These are phyloP conservation scores for Rhexocercosporidium sp. DNA, from an alignment of 2,329 filamentous ascomycete genomes.

Conservation along the genomic window DNA sequence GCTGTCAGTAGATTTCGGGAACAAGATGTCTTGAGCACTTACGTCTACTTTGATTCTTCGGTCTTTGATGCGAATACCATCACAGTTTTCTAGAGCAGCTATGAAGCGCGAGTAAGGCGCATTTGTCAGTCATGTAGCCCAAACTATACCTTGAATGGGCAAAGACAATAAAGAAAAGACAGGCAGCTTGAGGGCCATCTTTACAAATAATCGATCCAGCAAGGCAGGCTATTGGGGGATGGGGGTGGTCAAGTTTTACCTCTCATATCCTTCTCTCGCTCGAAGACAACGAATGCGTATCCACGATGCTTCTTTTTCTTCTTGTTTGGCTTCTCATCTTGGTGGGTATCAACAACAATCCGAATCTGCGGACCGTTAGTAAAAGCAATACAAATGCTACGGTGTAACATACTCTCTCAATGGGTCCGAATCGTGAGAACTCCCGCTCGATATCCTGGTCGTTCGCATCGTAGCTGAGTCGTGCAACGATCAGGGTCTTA, in stretches of 20 bases:
- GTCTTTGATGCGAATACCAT: constrained; percentile 92
- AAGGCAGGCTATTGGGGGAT: constrained; percentile 41
- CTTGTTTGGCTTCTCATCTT: constrained; percentile 72
- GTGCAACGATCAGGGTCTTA: constrained; percentile 91
- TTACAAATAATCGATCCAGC: constrained; percentile 45
- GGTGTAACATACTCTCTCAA: constrained; percentile 75
- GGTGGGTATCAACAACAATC: constrained; percentile 79
- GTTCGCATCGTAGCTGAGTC: constrained; percentile 87
- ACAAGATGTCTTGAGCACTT: background rate
- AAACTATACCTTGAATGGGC: constrained; percentile 50
- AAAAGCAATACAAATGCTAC: background rate
- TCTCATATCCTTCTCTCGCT: constrained; percentile 99
- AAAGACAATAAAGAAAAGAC: constrained; percentile 43
- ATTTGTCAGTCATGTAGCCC: constrained; percentile 73
- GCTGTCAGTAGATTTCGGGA: background rate
- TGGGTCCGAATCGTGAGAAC: constrained; percentile 90
- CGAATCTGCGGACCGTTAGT: constrained; percentile 67
- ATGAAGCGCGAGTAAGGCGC: constrained; percentile 63
- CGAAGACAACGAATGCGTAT: constrained; percentile 96
- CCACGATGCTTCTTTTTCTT: constrained; percentile 83
- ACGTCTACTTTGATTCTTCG: constrained; percentile 89
- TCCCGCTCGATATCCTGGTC: constrained; percentile 91
- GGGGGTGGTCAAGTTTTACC: constrained; percentile 68
- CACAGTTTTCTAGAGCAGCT: constrained; percentile 87
- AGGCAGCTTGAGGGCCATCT: constrained; percentile 49